phyloP scores from a whole-genome alignment of 208 protist species.

The Balamuthia mandrillaris region DNA sequence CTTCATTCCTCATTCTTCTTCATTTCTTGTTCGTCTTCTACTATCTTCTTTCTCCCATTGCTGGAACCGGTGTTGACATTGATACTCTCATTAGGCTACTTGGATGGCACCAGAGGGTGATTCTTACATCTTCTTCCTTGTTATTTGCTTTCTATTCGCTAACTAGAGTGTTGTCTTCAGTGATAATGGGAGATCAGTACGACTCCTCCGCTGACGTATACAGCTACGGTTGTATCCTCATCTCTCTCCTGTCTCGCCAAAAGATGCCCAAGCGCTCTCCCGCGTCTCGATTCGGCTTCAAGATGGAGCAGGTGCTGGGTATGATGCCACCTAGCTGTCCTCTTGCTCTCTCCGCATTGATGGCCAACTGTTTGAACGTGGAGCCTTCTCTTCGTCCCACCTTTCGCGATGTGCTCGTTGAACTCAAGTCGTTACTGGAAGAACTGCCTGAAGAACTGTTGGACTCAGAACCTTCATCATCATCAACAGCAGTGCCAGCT shows the following conservation, averaged over 20 bases:
- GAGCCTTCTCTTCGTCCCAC: background rate
- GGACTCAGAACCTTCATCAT: too few species aligned
- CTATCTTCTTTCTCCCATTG: too few species aligned
- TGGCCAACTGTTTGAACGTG: background rate
- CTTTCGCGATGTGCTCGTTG: background rate
- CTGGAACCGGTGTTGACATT: background rate
- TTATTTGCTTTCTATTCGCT: too few species aligned
- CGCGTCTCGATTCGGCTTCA: background rate
- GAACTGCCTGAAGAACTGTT: too few species aligned
- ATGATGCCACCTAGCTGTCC: background rate
- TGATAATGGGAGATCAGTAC: slow-evolving; percentile 26
- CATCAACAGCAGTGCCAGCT: too few species aligned
- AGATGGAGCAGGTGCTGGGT: background rate
- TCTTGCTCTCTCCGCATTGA: too few species aligned
- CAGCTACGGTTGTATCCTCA: slow-evolving; percentile 11
- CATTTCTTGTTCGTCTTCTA: too few species aligned
- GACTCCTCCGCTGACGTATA: slow-evolving; percentile 24
- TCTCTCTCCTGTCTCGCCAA: background rate
- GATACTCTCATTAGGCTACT: background rate
- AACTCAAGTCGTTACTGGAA: background rate
- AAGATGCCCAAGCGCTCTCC: slow-evolving; percentile 7
- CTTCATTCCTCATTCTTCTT: too few species aligned
- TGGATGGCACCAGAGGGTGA: background rate
- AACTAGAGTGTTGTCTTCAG: background rate
- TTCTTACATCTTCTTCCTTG: too few species aligned